Conservation (phyloP, 208 protist species). For the Vickermania spadyakhi region DNA sequence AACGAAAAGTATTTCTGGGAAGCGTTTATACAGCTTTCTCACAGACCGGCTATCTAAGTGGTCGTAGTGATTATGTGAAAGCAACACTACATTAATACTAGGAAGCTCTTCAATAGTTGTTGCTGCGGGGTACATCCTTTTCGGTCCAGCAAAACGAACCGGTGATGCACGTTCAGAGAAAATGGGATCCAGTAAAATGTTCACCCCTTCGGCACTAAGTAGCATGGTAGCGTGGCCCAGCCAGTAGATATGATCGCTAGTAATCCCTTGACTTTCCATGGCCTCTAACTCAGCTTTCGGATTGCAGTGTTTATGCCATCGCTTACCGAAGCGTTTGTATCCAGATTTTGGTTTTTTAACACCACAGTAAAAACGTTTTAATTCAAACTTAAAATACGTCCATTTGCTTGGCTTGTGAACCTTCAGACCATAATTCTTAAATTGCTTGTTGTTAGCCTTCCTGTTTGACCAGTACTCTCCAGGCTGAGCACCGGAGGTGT, state of each 20-base stretch:
- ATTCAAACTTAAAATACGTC: conserved; percentile 8
- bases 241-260: conserved; percentile 45
- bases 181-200: conserved; percentile 82
- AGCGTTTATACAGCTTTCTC: conserved; percentile 17
- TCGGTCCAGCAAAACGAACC: conserved; percentile 42
- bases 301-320: conserved; percentile 28
- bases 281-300: conserved; percentile 16
- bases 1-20: conserved; percentile 31
- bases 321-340: conserved; percentile 31
- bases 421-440: conserved; percentile 38
- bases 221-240: conserved; percentile 69
- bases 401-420: not conserved
- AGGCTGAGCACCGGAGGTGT: not conserved
- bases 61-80: conserved; percentile 89
- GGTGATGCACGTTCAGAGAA: conserved; percentile 55
- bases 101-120: conserved; percentile 43
- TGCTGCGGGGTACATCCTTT: conserved; percentile 19
- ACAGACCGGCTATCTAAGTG: conserved; percentile 58
- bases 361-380: conserved; percentile 5
- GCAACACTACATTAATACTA: conserved; percentile 51
- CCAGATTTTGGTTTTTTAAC: conserved; percentile 17
- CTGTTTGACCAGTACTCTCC: conserved; percentile 42
- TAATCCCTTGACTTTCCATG: conserved; percentile 6
- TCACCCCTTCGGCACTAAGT: conserved; percentile 55
- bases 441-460: conserved; percentile 24